These are phyloP conservation scores for Fonsecaea monophora DNA, from an alignment of 2,329 filamentous ascomycete genomes.

Conservation along the genomic window DNA sequence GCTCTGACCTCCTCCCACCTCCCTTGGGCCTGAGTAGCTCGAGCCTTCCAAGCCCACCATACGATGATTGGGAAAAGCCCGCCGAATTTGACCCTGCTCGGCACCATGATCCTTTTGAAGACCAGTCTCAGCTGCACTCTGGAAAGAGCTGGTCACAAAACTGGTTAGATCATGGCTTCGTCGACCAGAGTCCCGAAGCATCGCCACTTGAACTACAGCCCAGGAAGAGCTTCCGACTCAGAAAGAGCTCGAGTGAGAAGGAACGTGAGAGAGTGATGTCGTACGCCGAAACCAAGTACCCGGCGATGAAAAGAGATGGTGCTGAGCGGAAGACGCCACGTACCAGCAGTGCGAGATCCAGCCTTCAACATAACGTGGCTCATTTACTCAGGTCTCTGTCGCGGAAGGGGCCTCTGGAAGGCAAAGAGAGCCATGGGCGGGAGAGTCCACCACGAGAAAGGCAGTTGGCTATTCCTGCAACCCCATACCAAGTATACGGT, in stretches of 20 bases:
- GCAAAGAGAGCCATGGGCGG: slow-evolving; percentile 5
- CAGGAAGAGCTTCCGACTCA: slow-evolving; percentile 7
- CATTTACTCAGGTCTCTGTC: slow-evolving; percentile 31
- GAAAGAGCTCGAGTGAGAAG: slow-evolving; percentile 11
- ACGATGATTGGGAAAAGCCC: slow-evolving; percentile 25
- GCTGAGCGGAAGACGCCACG: slow-evolving; percentile 9
- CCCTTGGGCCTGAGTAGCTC: slow-evolving; percentile 27
- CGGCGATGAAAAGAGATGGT: slow-evolving; percentile 19
- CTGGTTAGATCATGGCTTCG: slow-evolving; percentile 28
- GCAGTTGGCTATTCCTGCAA: slow-evolving; percentile 46
- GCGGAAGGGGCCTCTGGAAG: slow-evolving; percentile 10
- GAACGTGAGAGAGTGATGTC: slow-evolving; percentile 42
- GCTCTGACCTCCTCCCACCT: slow-evolving; percentile 30
- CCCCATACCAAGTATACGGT: slow-evolving; percentile 49
- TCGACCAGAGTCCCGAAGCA: slow-evolving; percentile 20
- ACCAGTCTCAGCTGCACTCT: neutral
- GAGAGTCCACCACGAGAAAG: slow-evolving; percentile 26
- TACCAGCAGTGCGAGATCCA: slow-evolving; percentile 26
- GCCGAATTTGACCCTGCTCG: slow-evolving; percentile 12
- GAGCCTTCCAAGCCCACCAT: slow-evolving; percentile 28
- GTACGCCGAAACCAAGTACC: slow-evolving; percentile 27
- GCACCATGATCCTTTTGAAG: slow-evolving; percentile 4
- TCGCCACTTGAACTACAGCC: slow-evolving; percentile 6
- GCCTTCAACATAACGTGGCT: slow-evolving; percentile 32
- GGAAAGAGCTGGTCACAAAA: slow-evolving; percentile 22